Base-by-base conservation (phyloP, 345 rosid genomes). In the Toxicodendron radicans region DNA sequence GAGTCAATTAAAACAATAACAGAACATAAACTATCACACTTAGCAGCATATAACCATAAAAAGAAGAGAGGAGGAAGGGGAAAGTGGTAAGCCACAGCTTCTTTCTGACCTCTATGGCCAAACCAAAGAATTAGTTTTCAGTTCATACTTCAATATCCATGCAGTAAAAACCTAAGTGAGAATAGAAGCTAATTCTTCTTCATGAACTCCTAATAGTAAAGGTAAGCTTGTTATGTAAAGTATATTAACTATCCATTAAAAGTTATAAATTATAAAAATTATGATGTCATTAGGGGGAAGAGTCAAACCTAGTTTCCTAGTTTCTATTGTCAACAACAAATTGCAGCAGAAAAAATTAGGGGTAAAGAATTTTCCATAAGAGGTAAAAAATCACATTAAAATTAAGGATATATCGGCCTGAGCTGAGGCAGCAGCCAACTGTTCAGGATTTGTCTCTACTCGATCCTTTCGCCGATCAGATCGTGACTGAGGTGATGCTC, bases 391-490 rank as follows among this genome's bases (percentile, higher is more conserved):
- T 48, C 52, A 43, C 53, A 73, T 23, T 71, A 66, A 49, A 68
- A 73, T 27, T 38, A 89, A 93, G 99, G 99, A 95, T 95, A 95
- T 95, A 80, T 95, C 99, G 41, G 99, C 98, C 80, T 85, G 92
- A 17, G 98, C 98, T 30, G 99, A 91, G 61, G 99, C 99, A 81
- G 99, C 99, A 81, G 99, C 98, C 82, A 95, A 79, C 80, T 91
- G 99, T 82, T 95, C 99, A 27, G 99, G 99, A 76, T 90, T 95
- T 66, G 98, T 93, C 87, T 95, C 99, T 0, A 95, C 99, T 74
- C 99, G 86, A 78, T 95, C 98, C 80, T 93, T 95, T 76, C 89
- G 91, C 68, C 99, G 79, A 86, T 95, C 98, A 65, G 98, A 94
- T 64, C 98, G 84, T 75, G 96, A 81, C 82, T 94, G 98, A 68